These are phyloP conservation scores for Phaeomoniella chlamydospora DNA, from an alignment of 2,329 filamentous ascomycete genomes.

Conservation along the genomic window DNA sequence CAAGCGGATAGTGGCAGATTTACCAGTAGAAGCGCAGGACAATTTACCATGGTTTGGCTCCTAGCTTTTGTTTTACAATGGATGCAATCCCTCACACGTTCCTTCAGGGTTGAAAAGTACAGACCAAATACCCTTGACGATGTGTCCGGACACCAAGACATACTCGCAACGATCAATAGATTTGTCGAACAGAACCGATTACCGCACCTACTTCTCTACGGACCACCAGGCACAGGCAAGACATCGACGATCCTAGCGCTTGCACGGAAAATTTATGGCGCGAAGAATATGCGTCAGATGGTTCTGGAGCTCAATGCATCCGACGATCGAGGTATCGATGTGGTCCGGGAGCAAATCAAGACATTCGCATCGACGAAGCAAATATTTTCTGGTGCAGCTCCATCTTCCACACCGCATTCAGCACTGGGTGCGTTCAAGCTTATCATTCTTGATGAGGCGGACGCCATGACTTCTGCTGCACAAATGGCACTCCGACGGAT, in stretches of 20 bases:
- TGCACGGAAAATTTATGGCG: conserved; percentile 81
- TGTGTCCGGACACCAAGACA: conserved; percentile 93
- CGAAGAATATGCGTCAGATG: conserved; percentile 92
- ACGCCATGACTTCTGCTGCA: conserved; percentile 97
- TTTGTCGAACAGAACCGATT: conserved; percentile 91
- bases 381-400: conserved; percentile 59
- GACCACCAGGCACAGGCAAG: conserved; percentile 91
- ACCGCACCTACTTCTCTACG: conserved; percentile 91
- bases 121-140: conserved; percentile 76
- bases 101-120: conserved; percentile 82
- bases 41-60: conserved; percentile 66
- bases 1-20: conserved; percentile 81
- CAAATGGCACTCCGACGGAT: conserved; percentile 95
- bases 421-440: conserved; percentile 72
- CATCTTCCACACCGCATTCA: conserved; percentile 25
- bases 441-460: conserved; percentile 96
- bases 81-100: background rate
- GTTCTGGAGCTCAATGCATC: conserved; percentile 95
- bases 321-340: conserved; percentile 93
- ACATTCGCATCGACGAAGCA: conserved; percentile 87
- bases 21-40: conserved; percentile 88
- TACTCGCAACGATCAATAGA: conserved; percentile 92
- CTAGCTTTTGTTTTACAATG: conserved; percentile 1
- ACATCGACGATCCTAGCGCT: conserved; percentile 93
- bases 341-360: conserved; percentile 97